Conservation (phyloP, 2,329 filamentous ascomycete species). For the Botrytis galanthina region DNA sequence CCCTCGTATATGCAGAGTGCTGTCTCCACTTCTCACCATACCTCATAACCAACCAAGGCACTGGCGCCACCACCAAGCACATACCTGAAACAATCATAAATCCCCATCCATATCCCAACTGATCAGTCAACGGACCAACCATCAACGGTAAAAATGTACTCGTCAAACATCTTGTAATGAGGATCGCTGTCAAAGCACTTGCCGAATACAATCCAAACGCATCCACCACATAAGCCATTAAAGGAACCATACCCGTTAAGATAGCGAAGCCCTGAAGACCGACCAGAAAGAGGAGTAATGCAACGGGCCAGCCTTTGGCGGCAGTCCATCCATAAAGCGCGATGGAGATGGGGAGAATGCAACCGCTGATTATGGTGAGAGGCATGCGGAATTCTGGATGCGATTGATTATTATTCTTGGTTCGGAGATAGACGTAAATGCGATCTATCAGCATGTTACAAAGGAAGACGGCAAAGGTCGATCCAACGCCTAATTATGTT, state of each 20-base stretch:
- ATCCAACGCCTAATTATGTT: slow-evolving; percentile 29
- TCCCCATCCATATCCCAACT: slow-evolving; percentile 45
- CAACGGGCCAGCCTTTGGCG: slow-evolving; percentile 51
- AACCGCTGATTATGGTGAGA: slow-evolving; percentile 51
- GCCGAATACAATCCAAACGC: slow-evolving; percentile 42
- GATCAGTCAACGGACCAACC: slow-evolving; percentile 47
- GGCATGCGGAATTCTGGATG: slow-evolving; percentile 62
- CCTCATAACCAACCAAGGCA: slow-evolving; percentile 50
- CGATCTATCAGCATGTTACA: slow-evolving; percentile 37
- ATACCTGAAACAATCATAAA: slow-evolving; percentile 38
- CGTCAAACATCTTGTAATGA: slow-evolving; percentile 32
- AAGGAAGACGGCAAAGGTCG: slow-evolving; percentile 44
- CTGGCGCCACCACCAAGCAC: slow-evolving; percentile 47
- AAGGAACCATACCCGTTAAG: slow-evolving; percentile 43
- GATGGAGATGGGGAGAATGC: slow-evolving; percentile 54
- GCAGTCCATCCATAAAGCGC: slow-evolving; percentile 56
- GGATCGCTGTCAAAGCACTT: slow-evolving; percentile 43
- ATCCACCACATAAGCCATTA: slow-evolving; percentile 56
- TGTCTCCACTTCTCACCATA: slow-evolving; percentile 43
- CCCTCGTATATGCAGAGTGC: slow-evolving; percentile 4
- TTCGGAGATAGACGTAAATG: slow-evolving; percentile 27
- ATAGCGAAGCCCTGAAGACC: slow-evolving; percentile 50
- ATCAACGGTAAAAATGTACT: slow-evolving; percentile 56
- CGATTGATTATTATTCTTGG: slow-evolving; percentile 23
- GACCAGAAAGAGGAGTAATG: slow-evolving; percentile 47